Evolutionary conservation across 306 rosid species (phyloP).

Genomic region (Castanea sativa): DNA sequence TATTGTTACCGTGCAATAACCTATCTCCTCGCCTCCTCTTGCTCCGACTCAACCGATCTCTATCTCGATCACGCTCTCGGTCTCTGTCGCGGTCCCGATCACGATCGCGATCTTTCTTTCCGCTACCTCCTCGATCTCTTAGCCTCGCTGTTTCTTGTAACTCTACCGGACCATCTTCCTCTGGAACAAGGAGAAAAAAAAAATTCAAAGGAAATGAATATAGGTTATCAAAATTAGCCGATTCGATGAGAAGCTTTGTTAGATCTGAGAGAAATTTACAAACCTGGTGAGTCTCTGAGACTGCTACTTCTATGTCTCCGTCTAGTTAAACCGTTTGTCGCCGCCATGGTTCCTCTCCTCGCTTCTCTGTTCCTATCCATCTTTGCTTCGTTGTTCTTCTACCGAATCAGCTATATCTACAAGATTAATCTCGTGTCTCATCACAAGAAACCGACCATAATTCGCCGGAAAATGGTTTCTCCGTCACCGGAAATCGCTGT

Average conservation of each 20-base stretch:
- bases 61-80: conserved; percentile 59
- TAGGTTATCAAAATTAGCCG: too few relatives aligned
- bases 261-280: conserved; percentile 61
- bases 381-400: conserved; percentile 16
- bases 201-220: not conserved
- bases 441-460: conserved; percentile 37
- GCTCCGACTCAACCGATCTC: conserved; percentile 80
- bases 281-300: conserved; percentile 96
- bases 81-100: conserved; percentile 80
- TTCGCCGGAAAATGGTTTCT: conserved; percentile 20
- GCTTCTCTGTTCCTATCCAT: conserved; percentile 93
- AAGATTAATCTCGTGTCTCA: conserved; percentile 38
- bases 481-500: conserved; percentile 8
- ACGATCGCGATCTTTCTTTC: conserved; percentile 63
- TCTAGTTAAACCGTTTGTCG: conserved; percentile 63
- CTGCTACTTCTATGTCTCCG: conserved; percentile 74
- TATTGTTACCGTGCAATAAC: conserved; percentile 60
- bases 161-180: conserved; percentile 86
- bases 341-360: conserved; percentile 65
- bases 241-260: not conserved
- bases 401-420: conserved; percentile 36
- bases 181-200: conserved; percentile 25
- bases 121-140: conserved; percentile 72
- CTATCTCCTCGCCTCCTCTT: conserved; percentile 84
- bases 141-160: conserved; percentile 77